Evolutionary conservation across 176 grass and related monocot species (phyloP), one percentile per base, ranked within the genome.

Genomic region (Oryza australiensis): DNA sequence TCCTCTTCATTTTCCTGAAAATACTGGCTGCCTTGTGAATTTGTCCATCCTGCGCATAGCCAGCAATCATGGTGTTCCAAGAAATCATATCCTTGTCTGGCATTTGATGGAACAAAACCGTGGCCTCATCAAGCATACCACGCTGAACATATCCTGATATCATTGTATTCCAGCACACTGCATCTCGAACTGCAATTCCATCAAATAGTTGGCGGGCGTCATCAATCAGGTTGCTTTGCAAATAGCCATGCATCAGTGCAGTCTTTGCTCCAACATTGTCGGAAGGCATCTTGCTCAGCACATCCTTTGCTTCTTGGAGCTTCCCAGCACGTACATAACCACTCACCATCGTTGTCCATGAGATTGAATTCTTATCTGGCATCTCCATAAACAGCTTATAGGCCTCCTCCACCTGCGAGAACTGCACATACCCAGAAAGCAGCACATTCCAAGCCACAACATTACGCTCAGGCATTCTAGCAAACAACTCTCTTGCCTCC

Each of bases 111-210:
- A 94, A 90, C 46, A 94, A 68, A 18, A 30, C 3, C 82, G 64
- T 37, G 34, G 86, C 91, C 42, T 93, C 46, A 18, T 83, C 88
- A 78, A 90, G 80, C 83, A 81, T 87, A 72, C 85, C 79, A 77
- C 88, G 80, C 12, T 68, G 82, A 38, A 81, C 82, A 69, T 88
- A 90, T 9, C 88, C 91, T 62, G 85, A 83, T 12, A 93, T 88
- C 88, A 93, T 90, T 12, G 85, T 90, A 80, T 93, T 93, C 91
- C 79, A 93, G 53, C 91, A 88, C 41, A 93, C 85, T 12, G 46
- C 35, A 62, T 93, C 91, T 9, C 5, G 16, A 26, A 77, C 53
- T 38, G 65, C 83, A 34, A 93, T 87, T 86, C 53, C 73, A 77
- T 88, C 12, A 76, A 90, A 93, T 71, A 93, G 78, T 42, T n/a